Base-by-base conservation (phyloP, 2,329 filamentous ascomycete genomes). In the Talaromyces atroroseus region DNA sequence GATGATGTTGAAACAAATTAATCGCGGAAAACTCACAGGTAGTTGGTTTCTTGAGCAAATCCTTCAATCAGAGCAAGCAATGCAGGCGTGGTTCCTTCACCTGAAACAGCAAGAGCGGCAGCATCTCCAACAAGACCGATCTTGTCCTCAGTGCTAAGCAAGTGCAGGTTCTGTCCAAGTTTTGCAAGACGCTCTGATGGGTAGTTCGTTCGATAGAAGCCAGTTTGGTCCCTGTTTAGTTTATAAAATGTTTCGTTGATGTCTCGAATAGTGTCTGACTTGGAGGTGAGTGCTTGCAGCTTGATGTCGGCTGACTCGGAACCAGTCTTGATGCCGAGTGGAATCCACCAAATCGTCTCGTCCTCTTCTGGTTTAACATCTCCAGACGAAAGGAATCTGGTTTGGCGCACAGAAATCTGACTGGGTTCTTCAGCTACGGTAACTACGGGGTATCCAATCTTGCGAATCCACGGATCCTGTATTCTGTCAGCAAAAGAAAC, bases 201-300 rank as follows among this genome's bases (percentile, higher is more conserved):
- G 68, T 97, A 95, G 74, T 95, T 96, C 49, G 92, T 94, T 59
- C 92, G 84, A 76, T 95, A 97, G 74, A 89, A 96, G 24, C 91
- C 92, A 52, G 87, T 91, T 58, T 92, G 88, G 55, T 92, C 85
- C 59, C 87, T 85, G 78, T 99, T 99, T 66, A 99, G 80, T 77
- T 96, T 95, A 77, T 97, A 99, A 72, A 96, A 96, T 40, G 90
- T 83, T 57, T 95, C 78, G 59, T 87, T 86, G 49, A 77, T 61
- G 29, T 67, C 70, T 50, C 82, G 80, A 57, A 97, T 82, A 12
- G 84, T 91, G 55, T 90, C 86, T 64, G 89, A 81, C 75, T 90
- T 96, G 56, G 81, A 77, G 0, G 85, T 88, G 46, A 99, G 78
- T 52, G 89, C 86, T 38, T 86, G 78, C 20, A 82, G 78, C 57